phyloP scores from a whole-genome alignment of 768 basidiomycete species.

The Phylloporus arenicola region DNA sequence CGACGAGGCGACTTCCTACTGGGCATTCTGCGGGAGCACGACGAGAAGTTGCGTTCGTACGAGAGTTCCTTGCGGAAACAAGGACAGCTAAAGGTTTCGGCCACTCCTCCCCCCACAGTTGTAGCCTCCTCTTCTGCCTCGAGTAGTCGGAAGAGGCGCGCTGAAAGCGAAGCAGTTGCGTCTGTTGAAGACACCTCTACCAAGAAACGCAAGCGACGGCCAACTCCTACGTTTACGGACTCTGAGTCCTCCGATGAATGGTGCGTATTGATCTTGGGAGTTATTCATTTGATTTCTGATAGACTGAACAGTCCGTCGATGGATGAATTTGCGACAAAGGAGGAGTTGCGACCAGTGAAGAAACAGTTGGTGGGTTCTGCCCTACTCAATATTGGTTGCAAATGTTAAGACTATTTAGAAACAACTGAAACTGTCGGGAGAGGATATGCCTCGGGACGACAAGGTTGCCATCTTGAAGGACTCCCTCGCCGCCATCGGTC shows the following conservation, averaged over 20 bases:
- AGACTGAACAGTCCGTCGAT: conserved; percentile 69
- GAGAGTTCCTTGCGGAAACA: conserved; percentile 73
- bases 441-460: conserved; percentile 90
- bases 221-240: conserved; percentile 96
- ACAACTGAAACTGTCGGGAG: conserved; percentile 90
- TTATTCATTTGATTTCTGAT: conserved; percentile 6
- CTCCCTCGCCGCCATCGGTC: conserved; percentile 88
- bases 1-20: conserved; percentile 94
- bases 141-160: conserved; percentile 64
- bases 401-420: conserved; percentile 49
- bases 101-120: conserved; percentile 70
- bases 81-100: conserved; percentile 64
- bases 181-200: conserved; percentile 66
- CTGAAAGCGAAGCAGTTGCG: conserved; percentile 80
- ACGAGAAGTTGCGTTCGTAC: conserved; percentile 86
- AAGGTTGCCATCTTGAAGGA: conserved; percentile 96
- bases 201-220: conserved; percentile 81
- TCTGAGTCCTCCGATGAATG: conserved; percentile 91
- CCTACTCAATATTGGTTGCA: background rate
- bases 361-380: conserved; percentile 71
- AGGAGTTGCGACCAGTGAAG: conserved; percentile 93
- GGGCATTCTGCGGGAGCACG: conserved; percentile 76
- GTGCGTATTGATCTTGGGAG: conserved; percentile 40
- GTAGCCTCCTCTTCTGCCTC: conserved; percentile 59
- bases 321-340: conserved; percentile 91